Percentiles rank a stretch among this genome's conserved stretches.
Evolutionary conservation across 139 green algal species (phyloP).

Genomic region (Eudorina sp.): DNA sequence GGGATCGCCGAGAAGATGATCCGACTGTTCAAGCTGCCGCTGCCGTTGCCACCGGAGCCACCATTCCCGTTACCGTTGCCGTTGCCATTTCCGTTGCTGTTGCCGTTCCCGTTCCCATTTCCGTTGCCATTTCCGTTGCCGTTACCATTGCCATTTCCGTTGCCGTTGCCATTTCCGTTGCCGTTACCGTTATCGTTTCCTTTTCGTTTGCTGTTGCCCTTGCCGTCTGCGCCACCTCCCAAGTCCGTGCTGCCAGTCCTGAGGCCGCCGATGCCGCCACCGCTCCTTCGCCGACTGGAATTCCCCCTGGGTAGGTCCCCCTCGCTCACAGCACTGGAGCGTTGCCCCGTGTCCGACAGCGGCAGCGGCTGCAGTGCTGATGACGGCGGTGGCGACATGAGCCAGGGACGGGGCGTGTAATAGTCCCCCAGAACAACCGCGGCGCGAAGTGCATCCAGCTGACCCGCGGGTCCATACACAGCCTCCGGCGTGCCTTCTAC

Average conservation of each 20-base stretch:
- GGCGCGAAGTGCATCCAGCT: conserved; percentile 20
- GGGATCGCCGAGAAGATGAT: conserved; percentile 22
- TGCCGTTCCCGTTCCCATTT: not conserved
- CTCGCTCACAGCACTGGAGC: too few species aligned
- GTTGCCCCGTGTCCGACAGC: too few species aligned
- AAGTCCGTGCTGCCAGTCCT: not conserved
- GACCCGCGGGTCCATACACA: conserved; percentile 18
- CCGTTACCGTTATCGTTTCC: not conserved
- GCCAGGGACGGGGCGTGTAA: not conserved
- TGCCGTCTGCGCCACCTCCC: not conserved
- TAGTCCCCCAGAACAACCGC: not conserved
- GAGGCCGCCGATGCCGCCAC: not conserved
- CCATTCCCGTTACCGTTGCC: not conserved
- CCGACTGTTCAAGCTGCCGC: conserved; percentile 13
- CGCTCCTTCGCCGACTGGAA: too few species aligned
- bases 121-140: not conserved
- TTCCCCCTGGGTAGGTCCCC: too few species aligned
- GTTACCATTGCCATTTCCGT: not conserved
- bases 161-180: not conserved
- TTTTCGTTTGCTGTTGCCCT: not conserved
- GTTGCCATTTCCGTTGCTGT: not conserved
- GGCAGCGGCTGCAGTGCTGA: too few species aligned
- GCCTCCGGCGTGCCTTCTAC: conserved; percentile 25
- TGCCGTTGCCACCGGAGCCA: not conserved
- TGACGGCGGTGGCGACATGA: not conserved